phyloP scores from a whole-genome alignment of 768 basidiomycete genomes.

The Hypholoma sublateritium region DNA sequence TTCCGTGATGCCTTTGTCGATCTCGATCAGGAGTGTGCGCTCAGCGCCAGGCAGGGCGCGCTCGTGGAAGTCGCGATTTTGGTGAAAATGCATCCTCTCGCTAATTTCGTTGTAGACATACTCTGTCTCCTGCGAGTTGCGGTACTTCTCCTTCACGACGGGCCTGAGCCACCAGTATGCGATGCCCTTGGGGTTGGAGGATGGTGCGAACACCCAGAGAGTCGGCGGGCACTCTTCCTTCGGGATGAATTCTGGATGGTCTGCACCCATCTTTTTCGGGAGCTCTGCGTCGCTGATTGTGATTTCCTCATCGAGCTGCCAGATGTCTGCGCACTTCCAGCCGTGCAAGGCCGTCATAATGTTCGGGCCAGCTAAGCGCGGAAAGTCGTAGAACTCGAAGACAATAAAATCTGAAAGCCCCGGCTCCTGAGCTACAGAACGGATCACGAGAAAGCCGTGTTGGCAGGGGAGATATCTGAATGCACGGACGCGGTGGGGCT shows the following conservation, averaged over 20 bases:
- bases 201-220: conserved; percentile 23
- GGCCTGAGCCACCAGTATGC: conserved; percentile 25
- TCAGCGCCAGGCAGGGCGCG: conserved; percentile 41
- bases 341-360: conserved; percentile 6
- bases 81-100: conserved; percentile 17
- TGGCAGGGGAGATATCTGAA: conserved; percentile 53
- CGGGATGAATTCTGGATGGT: conserved; percentile 18
- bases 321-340: conserved; percentile 14
- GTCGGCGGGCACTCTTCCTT: conserved; percentile 22
- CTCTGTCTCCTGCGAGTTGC: conserved; percentile 3
- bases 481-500: conserved; percentile 52
- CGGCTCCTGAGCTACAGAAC: conserved; percentile 26
- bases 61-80: conserved; percentile 23
- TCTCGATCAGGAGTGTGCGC: conserved; percentile 42
- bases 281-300: conserved; percentile 41
- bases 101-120: conserved; percentile 4
- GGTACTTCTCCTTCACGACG: not conserved
- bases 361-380: conserved; percentile 13
- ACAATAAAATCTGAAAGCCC: conserved; percentile 19
- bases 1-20: conserved; percentile 26
- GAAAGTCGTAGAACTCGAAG: conserved; percentile 29
- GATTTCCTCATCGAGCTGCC: conserved; percentile 23
- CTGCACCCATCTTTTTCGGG: conserved; percentile 16
- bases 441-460: conserved; percentile 50
- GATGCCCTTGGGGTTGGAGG: conserved; percentile 18